Evolutionary conservation across 2,329 filamentous ascomycete species (phyloP).

Genomic region (Fusarium aywerte): DNA sequence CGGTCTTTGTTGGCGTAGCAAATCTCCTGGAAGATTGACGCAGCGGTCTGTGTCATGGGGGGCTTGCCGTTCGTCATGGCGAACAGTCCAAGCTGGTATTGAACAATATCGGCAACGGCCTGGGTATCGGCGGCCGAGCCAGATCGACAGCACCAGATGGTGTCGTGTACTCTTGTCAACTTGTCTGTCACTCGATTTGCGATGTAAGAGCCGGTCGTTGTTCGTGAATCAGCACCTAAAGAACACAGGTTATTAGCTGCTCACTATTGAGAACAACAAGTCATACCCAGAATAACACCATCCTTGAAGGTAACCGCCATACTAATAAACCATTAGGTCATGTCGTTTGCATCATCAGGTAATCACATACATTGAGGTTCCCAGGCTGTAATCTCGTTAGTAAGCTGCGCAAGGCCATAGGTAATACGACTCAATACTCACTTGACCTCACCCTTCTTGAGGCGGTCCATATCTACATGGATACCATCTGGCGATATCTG

Average conservation of each 20-base stretch:
- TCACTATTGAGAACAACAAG: not conserved
- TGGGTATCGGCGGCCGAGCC: conserved; percentile 98
- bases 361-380: conserved; percentile 88
- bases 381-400: conserved; percentile 71
- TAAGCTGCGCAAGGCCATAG: not conserved
- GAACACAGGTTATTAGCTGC: conserved; percentile 23
- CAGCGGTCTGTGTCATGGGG: conserved; percentile 94
- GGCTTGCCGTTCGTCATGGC: conserved; percentile 88
- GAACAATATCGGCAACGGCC: conserved; percentile 96
- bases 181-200: conserved; percentile 99
- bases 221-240: conserved; percentile 90
- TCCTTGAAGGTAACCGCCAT: conserved; percentile 99
- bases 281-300: conserved; percentile 87
- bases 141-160: conserved; percentile 99
- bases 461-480: conserved; percentile 97
- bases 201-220: conserved; percentile 97
- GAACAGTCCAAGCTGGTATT: conserved; percentile 95
- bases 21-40: conserved; percentile 95
- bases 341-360: conserved; percentile 40
- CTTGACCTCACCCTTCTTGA: conserved; percentile 99
- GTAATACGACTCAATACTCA: conserved; percentile 60
- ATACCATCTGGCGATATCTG: conserved; percentile 81
- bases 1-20: conserved; percentile 98
- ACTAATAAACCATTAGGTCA: conserved; percentile 59
- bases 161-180: conserved; percentile 97